Conservation (phyloP, 805 yeast genomes). For the Kluyveromyces starmeri region DNA sequence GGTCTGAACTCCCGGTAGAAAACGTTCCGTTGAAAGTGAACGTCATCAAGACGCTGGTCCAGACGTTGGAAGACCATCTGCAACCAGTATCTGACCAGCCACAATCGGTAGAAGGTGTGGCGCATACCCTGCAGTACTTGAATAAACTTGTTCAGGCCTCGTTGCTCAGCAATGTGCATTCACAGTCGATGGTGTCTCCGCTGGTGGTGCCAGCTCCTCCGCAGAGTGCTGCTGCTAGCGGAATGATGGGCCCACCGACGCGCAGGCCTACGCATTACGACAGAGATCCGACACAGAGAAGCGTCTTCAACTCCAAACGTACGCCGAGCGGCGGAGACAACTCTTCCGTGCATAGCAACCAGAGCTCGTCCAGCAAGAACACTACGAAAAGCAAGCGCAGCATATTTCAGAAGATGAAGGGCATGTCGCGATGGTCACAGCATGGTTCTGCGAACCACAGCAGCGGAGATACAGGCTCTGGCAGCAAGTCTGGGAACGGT, state of each 20-base stretch:
- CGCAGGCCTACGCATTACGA: neutral
- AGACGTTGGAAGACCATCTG: slow-evolving; percentile 8
- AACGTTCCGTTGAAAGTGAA: slow-evolving; percentile 15
- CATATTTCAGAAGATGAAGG: slow-evolving; percentile 4
- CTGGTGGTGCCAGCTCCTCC: too few species aligned
- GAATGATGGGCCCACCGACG: neutral
- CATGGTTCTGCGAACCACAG: neutral
- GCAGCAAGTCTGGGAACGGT: too few species aligned
- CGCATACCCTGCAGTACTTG: slow-evolving; percentile 10
- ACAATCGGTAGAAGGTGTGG: slow-evolving; percentile 5
- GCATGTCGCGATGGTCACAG: slow-evolving; percentile 1
- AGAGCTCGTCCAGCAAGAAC: slow-evolving; percentile 3
- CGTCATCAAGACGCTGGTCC: slow-evolving; percentile 9
- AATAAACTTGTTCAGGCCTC: slow-evolving; percentile 8
- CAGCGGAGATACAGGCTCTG: neutral
- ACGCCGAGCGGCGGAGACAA: slow-evolving; percentile 1
- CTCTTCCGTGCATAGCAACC: neutral
- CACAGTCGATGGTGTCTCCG: neutral
- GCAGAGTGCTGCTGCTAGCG: neutral
- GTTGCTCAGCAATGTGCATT: neutral
- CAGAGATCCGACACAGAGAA: neutral
- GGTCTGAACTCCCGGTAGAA: slow-evolving; percentile 10
- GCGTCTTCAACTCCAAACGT: neutral
- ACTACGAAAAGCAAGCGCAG: slow-evolving; percentile 4
- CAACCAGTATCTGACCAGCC: slow-evolving; percentile 2